Evolutionary conservation across 1,284 basidiomycete genomes (phyloP).

Genomic region (Tremellales sp.): DNA sequence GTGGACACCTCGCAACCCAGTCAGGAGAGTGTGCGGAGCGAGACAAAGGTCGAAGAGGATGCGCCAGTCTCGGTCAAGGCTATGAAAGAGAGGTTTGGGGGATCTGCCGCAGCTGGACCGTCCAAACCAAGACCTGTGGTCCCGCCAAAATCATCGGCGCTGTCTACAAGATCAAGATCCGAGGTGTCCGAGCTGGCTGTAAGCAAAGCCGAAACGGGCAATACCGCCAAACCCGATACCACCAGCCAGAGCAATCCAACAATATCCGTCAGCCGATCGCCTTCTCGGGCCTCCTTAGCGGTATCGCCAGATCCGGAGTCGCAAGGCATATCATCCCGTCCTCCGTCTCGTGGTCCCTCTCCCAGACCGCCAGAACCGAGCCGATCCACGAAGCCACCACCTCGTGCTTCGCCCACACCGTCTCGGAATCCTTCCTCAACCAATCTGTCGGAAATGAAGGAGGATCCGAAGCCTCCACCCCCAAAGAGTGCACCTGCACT

Average conservation of each 20-base stretch:
- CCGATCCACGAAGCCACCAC: slow-evolving; percentile 16
- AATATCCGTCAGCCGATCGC: neutral
- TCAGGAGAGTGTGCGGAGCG: neutral
- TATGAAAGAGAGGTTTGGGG: slow-evolving; percentile 20
- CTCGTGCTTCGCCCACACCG: slow-evolving; percentile 1
- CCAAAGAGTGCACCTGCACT: too few relatives aligned
- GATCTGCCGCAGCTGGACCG: slow-evolving; percentile 3
- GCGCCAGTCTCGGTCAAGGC: slow-evolving; percentile 18
- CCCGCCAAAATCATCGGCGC: neutral
- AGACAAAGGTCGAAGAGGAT: neutral
- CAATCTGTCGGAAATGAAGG: neutral
- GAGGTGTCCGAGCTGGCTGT: too few relatives aligned
- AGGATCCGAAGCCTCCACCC: neutral
- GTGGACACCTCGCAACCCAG: too few relatives aligned
- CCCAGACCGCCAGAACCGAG: slow-evolving; percentile 14
- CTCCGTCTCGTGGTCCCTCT: slow-evolving; percentile 15
- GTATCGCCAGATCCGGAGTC: too few relatives aligned
- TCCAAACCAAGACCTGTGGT: neutral
- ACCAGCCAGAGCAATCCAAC: neutral
- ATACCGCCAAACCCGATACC: neutral
- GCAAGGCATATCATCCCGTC: too few relatives aligned
- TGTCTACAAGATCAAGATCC: too few relatives aligned
- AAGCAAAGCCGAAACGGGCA: too few relatives aligned
- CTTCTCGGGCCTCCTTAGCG: slow-evolving; percentile 6
- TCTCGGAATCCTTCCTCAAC: neutral